These are phyloP conservation scores for Tolypocladium amazonense DNA, from an alignment of 2,329 filamentous ascomycete species.

Conservation along the genomic window DNA sequence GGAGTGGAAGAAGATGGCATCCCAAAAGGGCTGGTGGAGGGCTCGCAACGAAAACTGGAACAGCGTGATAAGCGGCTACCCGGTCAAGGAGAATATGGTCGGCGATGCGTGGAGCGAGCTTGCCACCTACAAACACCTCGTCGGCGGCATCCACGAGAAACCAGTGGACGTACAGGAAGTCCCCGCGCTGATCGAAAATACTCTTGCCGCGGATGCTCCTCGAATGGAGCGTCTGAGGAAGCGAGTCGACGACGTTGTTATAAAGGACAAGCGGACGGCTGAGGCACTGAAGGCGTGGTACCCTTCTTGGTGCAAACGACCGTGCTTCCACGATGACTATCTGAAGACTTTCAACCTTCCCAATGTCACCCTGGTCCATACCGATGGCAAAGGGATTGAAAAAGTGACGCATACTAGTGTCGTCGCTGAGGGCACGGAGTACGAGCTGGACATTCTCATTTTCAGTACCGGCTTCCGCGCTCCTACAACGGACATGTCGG, in stretches of 20 bases:
- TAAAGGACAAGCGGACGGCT: conserved; percentile 36
- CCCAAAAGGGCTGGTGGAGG: conserved; percentile 36
- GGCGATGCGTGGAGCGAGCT: conserved; percentile 32
- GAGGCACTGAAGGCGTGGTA: conserved; percentile 49
- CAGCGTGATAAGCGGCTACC: conserved; percentile 27
- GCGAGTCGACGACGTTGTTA: conserved; percentile 39
- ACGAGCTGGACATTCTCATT: conserved; percentile 27
- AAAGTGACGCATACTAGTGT: conserved; percentile 34
- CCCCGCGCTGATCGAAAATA: conserved; percentile 17
- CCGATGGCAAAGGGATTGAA: conserved; percentile 40
- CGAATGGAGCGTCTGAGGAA: conserved; percentile 32
- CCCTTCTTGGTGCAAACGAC: conserved; percentile 51
- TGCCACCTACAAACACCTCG: conserved; percentile 25
- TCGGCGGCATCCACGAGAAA: conserved; percentile 14
- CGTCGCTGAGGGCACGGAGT: conserved; percentile 33
- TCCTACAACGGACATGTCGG: conserved; percentile 18
- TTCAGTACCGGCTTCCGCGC: conserved; percentile 26
- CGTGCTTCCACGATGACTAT: conserved; percentile 51
- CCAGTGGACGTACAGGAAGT: conserved; percentile 9
- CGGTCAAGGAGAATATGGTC: conserved; percentile 30
- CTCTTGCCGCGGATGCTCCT: conserved; percentile 30
- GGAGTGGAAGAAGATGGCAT: conserved; percentile 24
- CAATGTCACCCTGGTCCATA: conserved; percentile 51
- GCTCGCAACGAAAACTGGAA: conserved; percentile 18
- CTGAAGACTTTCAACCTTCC: conserved; percentile 45